Evolutionary conservation across 2,329 filamentous ascomycete genomes (phyloP), one percentile per base, ranked within the genome.

Genomic region (Rugonectria rugulosa): DNA sequence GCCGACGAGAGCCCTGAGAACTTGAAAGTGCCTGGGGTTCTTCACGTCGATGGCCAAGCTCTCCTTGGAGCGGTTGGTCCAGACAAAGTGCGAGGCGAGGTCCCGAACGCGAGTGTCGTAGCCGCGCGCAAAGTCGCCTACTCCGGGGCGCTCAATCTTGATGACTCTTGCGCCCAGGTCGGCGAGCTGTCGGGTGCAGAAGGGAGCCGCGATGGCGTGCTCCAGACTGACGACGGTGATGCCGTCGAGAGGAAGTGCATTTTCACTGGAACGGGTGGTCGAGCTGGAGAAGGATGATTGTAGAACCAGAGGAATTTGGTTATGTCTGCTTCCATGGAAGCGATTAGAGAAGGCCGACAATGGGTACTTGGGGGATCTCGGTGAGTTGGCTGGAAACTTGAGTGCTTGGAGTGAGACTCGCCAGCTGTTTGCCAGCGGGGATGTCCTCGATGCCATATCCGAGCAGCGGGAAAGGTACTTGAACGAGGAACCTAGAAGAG

Each of bases 41-140:
- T 84, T 83, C 14, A 83, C 60, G 36, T 83, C 76, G 0, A 83
- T 71, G 1, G 79, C 79, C 8, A 83, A 66, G 42, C 78, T 81
- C 63, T 84, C 79, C 48, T 83, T 84, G 6, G 80, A 81, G 19
- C 81, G 75, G 56, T 83, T 84, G 0, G 77, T 73, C 81, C 81
- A 83, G n/a, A 83, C 74, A 53, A 84, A 84, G 61, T 84, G 81
- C 0, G 81, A 83, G 0, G 79, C 71, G 12, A 81, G 68, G 1
- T 81, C 81, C 7, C 76, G 72, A 2, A 82, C 79, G 8, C 80
- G 75, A 0, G 68, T 75, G 62, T 84, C 81, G 57, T 83, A 82
- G 11, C 75, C 68, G 1, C 80, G 76, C 0, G 81, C 81, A 62
- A 84, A 84, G 61, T 84, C 81, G 1, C 81, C 81, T 0, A 75